Base-by-base conservation (phyloP, 371 early-diverging fungal genomes). In the Rhizomucor miehei region DNA sequence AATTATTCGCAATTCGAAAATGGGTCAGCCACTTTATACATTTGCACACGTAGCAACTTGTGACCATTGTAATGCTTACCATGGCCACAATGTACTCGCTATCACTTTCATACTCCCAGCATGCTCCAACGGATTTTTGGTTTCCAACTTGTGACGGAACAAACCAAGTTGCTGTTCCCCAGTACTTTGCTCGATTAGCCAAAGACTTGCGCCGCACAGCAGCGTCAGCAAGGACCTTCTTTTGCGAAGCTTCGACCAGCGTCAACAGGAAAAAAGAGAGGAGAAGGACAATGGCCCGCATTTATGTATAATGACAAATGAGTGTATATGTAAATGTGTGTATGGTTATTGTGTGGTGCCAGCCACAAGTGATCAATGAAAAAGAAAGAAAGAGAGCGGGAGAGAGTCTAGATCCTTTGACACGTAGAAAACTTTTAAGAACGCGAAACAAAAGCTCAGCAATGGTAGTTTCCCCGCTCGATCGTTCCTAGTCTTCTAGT, bases 111-210 rank as follows among this genome's bases (percentile, higher is more conserved):
- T 38, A 20, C 11, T 56, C 52, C 23, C 64, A 62, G 50, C 67
- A 71, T 3, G 67, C 59, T 34, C 67, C 71, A 35, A 34, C 19
- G 10, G 59, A 56, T 8, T 29, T 29, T 29, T 8, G 3, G 16
- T 64, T 67, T 40, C 65, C 71, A 40, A 62, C 56, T 6, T 43
- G 54, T 2, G 67, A 63, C 17, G 71, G 67, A 48, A 52, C 51
- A 38, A 71, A 71, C 52, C 48, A 69, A 17, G 70, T 67, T 35
- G 44, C 71, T 8, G 29, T 56, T 35, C 69, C 69, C 14, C 14
- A 16, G 36, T 36, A 54, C 12, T 29, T 29, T 29, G 29, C 29
- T 8, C 29, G 29, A 19, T 25, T 5, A 13, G 45, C 13, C 25
- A 20, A 10, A 14, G 45, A 23, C 25, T 45, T 45, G 20, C 45